These are phyloP conservation scores for Candida piceae DNA, from an alignment of 805 yeast species.

Conservation along the genomic window DNA sequence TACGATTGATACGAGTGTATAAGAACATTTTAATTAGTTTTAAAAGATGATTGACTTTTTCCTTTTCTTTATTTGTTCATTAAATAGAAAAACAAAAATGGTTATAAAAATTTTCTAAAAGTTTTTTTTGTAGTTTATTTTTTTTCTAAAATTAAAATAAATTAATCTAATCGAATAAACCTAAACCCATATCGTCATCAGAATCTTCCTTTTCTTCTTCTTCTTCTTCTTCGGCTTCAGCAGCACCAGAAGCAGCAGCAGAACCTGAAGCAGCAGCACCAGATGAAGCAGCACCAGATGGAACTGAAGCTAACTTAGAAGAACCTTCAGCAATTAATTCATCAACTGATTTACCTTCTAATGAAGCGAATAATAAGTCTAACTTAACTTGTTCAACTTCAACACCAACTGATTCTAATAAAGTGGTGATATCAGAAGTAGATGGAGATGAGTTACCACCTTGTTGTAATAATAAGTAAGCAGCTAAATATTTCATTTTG, in stretches of 20 bases:
- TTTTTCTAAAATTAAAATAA: background rate
- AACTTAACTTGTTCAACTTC: constrained; percentile 91
- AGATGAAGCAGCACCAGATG: constrained; percentile 96
- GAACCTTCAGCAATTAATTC: constrained; percentile 94
- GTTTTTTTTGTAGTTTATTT: background rate
- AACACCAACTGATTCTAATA: constrained; percentile 91
- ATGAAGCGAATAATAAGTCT: constrained; percentile 70
- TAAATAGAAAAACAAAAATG: too few species aligned
- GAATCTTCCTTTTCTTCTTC: constrained; percentile 57
- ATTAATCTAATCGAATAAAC: constrained; percentile 32
- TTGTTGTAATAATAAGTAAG: constrained; percentile 95
- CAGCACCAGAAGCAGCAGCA: constrained; percentile 69
- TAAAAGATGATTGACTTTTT: background rate
- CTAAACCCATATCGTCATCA: constrained; percentile 77
- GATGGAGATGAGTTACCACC: constrained; percentile 96
- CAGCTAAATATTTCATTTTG: constrained; percentile 94
- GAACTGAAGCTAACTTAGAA: constrained; percentile 94
- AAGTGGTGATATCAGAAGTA: constrained; percentile 82
- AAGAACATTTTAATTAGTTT: background rate
- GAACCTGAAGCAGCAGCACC: constrained; percentile 67
- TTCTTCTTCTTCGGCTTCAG: constrained; percentile 62
- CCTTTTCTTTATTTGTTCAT: too few species aligned
- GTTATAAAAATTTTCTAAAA: too few species aligned
- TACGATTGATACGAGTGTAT: too few species aligned
- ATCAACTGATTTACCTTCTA: constrained; percentile 88